Evolutionary conservation across 805 yeast species (phyloP), one percentile per base, ranked within the genome.

Genomic region (Starmera amethionina): DNA sequence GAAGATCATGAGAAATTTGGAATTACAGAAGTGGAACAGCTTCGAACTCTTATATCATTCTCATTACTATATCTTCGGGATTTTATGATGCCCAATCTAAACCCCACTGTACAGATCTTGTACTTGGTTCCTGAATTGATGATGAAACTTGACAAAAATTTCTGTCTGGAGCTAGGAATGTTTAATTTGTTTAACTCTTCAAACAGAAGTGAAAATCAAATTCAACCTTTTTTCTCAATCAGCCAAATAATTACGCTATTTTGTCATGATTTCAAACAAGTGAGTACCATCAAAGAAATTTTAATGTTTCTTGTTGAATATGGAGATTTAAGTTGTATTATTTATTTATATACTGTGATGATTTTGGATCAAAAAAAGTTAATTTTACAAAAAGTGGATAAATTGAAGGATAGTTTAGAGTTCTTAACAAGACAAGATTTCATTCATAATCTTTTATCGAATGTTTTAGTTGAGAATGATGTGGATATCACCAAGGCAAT

Each of bases 201-300:
- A 8, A 22, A 22, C 27, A 22, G 5, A 8, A 22, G 9, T 8
- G 27, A 22, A 8, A 48, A 52, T 18, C 49, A 71, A 15, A 65
- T 77, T 12, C 67, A 70, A 43, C 86, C 87, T 2, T 70, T 70
- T 40, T 89, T 77, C 52, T 82, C 87, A 0, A 59, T 93, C 13
- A 82, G 96, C 15, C 73, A 90, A 1, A 63, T 90, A 1, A 65
- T 90, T 30, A 87, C 97, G 1, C 49, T 85, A 36, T 86, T 79
- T 55, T 65, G 90, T 8, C 97, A 89, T 60, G 88, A 86, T 44
- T 46, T 74, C 15, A 61, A 65, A 35, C 65, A 68, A 30, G 60
- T 71, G 37, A 62, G 62, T 11, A 72, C 74, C 27, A 60, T 84
- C 7, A 65, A 75, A 41, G 58, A 68, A 4, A 58, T 90, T 4